Evolutionary conservation across 345 rosid species (phyloP).

Genomic region (Lumnitzera littorea): DNA sequence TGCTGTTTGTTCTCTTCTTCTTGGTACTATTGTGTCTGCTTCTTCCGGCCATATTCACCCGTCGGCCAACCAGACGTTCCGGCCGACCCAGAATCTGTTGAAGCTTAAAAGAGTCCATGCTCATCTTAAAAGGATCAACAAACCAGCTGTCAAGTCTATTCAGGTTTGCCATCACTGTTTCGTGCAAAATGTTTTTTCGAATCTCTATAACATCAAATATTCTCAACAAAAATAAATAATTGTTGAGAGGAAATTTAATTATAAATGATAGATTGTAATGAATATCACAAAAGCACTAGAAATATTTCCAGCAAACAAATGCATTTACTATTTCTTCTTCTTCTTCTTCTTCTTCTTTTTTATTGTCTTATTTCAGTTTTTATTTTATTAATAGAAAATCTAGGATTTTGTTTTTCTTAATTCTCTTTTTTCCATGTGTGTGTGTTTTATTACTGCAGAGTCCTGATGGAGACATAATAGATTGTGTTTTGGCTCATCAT

Average conservation of each 20-base stretch:
- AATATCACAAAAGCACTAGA: no score
- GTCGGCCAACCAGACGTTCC: constrained; percentile 43
- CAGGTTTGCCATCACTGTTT: constrained; percentile 23
- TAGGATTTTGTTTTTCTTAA: neutral
- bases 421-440: neutral
- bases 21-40: constrained; percentile 16
- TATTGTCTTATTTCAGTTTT: no score
- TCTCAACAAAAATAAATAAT: no score
- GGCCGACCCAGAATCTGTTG: constrained; percentile 31
- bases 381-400: no score
- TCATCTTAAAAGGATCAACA: constrained; percentile 66
- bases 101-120: constrained; percentile 50
- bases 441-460: constrained; percentile 40
- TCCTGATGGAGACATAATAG: constrained; percentile 91
- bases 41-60: constrained; percentile 35
- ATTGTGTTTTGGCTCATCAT: constrained; percentile 75
- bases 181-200: no score
- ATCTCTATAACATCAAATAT: no score
- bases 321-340: no score
- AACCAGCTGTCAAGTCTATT: constrained; percentile 86
- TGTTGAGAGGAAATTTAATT: no score
- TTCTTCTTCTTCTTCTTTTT: no score
- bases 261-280: no score
- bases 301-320: no score
- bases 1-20: constrained; percentile 7